Percentiles rank a stretch among this genome's conserved stretches.
Evolutionary conservation across 441 rosid genomes (phyloP).

Genomic region (Sinapis alba): DNA sequence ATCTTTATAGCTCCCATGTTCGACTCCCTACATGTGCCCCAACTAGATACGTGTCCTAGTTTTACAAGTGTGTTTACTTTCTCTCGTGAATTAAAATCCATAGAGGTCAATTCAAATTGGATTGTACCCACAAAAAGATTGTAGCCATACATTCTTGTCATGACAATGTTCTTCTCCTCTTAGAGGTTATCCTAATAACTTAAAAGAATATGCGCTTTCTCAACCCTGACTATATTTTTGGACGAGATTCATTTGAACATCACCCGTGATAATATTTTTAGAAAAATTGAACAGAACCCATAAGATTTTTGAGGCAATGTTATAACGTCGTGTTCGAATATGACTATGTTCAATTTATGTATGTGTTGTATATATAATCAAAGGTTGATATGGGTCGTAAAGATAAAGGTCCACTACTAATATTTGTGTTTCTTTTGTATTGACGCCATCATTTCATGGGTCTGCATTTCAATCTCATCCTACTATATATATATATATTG

Average conservation of each 20-base stretch:
- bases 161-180: not conserved
- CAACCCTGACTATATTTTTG: not conserved
- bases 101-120: slow-evolving; percentile 21
- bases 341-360: not conserved
- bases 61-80: slow-evolving; percentile 10
- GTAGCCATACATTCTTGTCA: slow-evolving; percentile 27
- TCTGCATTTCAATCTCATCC: slow-evolving; percentile 13
- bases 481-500: not conserved
- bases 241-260: not conserved
- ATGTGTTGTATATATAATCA: slow-evolving; percentile 4
- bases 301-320: not conserved
- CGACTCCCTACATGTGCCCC: slow-evolving; percentile 14
- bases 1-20: slow-evolving; percentile 10
- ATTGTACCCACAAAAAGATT: slow-evolving; percentile 14
- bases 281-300: not conserved
- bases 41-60: slow-evolving; percentile 31
- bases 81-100: slow-evolving; percentile 35
- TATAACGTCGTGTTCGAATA: not conserved
- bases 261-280: not conserved
- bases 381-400: slow-evolving; percentile 9
- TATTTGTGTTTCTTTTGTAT: slow-evolving; percentile 10
- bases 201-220: slow-evolving; percentile 3
- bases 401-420: slow-evolving; percentile 17
- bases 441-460: slow-evolving; percentile 20
- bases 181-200: not conserved